Base-by-base conservation (phyloP, 2,329 filamentous ascomycete genomes). In the Teratosphaeria pseudoeucalypti region DNA sequence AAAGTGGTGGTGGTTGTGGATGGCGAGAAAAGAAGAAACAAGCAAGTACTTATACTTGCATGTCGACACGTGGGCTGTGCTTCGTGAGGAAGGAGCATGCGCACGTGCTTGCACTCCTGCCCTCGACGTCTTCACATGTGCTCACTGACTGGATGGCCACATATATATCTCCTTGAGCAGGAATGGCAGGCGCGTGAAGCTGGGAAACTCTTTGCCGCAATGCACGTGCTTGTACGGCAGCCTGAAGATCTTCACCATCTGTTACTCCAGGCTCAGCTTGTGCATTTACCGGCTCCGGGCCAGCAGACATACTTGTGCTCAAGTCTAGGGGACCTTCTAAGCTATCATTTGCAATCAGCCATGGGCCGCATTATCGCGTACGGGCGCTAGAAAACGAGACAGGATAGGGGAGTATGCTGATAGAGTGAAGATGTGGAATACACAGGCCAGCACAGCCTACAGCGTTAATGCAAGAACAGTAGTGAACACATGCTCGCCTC, bases 351-450 rank as follows among this genome's bases (percentile, higher is more conserved):
- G 37, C 9, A 6, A 23, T 49, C 43, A 49, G 43, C n/a, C 10
- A 49, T 19, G 43, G 23, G 43, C n/a, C 43, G n/a, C 43, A 6
- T 49, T 6, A 6, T 9, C 23, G 16, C 6, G 5, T 49, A 19
- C 23, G 43, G 9, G 43, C 6, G n/a, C n/a, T 6, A 49, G n/a
- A 0, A 10, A 43, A 14, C 9, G 11, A 6, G 37, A 43, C 5
- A 43, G 37, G 10, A n/a, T 2, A 2, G 10, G 16, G 5, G 12
- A 43, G 16, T 11, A 23, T 10, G 7, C 6, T 23, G 3, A 49
- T 37, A 55, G 61, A 63, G 61, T 63, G 61, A 61, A 63, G 59
- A 63, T 59, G 52, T 59, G 55, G 34, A 56, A 58, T 63, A 61
- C 61, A 63, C 9, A 59, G 47, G 37, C 26, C 49, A 34, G 19